Conservation (phyloP, 805 yeast genomes). For the Suhomyces vadensis region DNA sequence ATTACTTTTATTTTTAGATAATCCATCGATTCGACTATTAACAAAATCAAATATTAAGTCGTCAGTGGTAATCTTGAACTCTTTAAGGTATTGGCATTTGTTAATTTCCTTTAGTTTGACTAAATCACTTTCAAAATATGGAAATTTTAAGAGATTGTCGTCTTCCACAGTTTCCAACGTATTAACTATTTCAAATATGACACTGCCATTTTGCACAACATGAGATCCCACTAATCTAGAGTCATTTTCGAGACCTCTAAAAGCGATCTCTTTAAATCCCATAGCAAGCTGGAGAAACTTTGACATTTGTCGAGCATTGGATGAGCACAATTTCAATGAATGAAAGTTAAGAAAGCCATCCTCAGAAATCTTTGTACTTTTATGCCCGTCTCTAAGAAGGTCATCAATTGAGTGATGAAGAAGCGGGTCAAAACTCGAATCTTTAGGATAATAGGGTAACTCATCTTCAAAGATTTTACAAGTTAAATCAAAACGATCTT, state of each 20-base stretch:
- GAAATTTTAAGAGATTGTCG: slow-evolving; percentile 12
- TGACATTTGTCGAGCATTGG: slow-evolving; percentile 71
- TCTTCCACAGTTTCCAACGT: slow-evolving; percentile 34
- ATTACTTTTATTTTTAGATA: slow-evolving; percentile 5
- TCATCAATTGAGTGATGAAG: slow-evolving; percentile 16
- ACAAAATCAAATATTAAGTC: slow-evolving; percentile 46
- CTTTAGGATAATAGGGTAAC: background rate
- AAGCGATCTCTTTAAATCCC: slow-evolving; percentile 68
- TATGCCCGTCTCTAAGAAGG: slow-evolving; percentile 21
- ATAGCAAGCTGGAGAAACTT: slow-evolving; percentile 50
- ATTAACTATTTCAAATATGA: slow-evolving; percentile 50
- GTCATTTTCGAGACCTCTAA: slow-evolving; percentile 68
- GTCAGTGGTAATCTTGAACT: slow-evolving; percentile 12
- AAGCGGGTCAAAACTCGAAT: slow-evolving; percentile 17
- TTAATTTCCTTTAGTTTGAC: slow-evolving; percentile 21
- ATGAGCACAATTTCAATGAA: slow-evolving; percentile 68
- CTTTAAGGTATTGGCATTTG: slow-evolving; percentile 15
- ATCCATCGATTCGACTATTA: slow-evolving; percentile 16
- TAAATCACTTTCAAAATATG: slow-evolving; percentile 16
- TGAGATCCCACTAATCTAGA: slow-evolving; percentile 54
- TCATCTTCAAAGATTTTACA: background rate
- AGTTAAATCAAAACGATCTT: background rate
- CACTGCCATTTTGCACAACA: slow-evolving; percentile 59
- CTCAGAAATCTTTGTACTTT: slow-evolving; percentile 15
- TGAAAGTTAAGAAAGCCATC: slow-evolving; percentile 53